Conservation (phyloP, 2,329 filamentous ascomycete genomes). For the Tympanopsis confertula region DNA sequence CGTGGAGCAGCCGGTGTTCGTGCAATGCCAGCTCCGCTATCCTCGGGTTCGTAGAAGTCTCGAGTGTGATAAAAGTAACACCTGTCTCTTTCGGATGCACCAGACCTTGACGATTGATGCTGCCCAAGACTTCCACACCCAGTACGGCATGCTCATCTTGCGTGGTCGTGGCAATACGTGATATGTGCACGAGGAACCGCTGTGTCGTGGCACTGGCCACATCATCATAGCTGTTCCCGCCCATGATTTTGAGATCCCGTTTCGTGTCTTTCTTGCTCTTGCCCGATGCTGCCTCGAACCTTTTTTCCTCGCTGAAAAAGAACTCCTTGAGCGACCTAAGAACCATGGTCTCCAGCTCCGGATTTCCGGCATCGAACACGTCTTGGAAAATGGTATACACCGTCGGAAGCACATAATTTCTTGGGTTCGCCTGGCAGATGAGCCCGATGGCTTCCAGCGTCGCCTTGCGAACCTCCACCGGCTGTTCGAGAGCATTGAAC, state of each 20-base stretch:
- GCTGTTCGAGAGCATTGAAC: not conserved
- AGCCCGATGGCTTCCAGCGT: not conserved
- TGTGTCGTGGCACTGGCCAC: conserved; percentile 81
- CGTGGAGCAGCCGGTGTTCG: conserved; percentile 74
- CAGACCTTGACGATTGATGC: conserved; percentile 87
- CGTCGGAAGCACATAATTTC: not conserved
- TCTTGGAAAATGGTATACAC: not conserved
- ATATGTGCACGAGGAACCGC: conserved; percentile 70
- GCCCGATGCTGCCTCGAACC: conserved; percentile 46
- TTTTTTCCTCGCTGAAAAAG: not conserved
- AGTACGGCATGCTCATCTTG: conserved; percentile 70
- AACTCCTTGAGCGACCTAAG: not conserved
- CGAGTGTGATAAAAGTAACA: conserved; percentile 79
- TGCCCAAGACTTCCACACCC: conserved; percentile 80
- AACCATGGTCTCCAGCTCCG: not conserved
- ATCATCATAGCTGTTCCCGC: conserved; percentile 70
- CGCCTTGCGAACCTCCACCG: not conserved
- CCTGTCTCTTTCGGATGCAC: conserved; percentile 92
- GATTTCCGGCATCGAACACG: not conserved
- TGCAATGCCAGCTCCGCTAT: conserved; percentile 75
- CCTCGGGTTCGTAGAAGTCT: conserved; percentile 66
- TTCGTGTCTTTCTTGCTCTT: conserved; percentile 27
- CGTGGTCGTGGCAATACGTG: conserved; percentile 66
- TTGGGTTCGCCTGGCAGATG: not conserved
- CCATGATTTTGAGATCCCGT: conserved; percentile 51